Evolutionary conservation across 495 filamentous ascomycete genomes (phyloP).

Genomic region (Cairneyella variabilis): DNA sequence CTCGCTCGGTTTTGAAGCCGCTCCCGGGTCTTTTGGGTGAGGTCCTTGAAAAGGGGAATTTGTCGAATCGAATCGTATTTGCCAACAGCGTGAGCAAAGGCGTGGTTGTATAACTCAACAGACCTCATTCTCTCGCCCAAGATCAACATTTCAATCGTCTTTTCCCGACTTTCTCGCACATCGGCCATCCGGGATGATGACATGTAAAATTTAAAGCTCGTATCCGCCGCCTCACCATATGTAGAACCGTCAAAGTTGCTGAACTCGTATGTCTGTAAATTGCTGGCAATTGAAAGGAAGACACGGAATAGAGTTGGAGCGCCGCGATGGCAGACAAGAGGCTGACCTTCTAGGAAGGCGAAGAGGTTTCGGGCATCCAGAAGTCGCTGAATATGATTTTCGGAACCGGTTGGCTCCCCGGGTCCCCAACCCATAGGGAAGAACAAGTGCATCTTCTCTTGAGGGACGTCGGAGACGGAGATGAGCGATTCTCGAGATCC

Average conservation of each 20-base stretch:
- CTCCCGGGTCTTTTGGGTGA: constrained; percentile 68
- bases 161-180: constrained; percentile 77
- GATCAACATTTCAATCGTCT: constrained; percentile 85
- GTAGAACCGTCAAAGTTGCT: constrained; percentile 76
- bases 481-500: constrained; percentile 25
- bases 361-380: constrained; percentile 85
- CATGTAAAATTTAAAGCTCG: constrained; percentile 71
- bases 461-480: constrained; percentile 33
- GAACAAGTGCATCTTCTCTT: constrained; percentile 62
- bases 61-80: constrained; percentile 73
- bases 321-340: constrained; percentile 70
- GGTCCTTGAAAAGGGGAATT: constrained; percentile 61
- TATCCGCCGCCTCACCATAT: constrained; percentile 71
- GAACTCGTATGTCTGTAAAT: constrained; percentile 73
- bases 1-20: constrained; percentile 77
- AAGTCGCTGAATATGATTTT: constrained; percentile 61
- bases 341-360: constrained; percentile 77
- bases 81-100: constrained; percentile 88
- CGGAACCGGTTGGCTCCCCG: constrained; percentile 36
- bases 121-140: constrained; percentile 83
- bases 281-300: constrained; percentile 63
- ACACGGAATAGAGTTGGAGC: constrained; percentile 68
- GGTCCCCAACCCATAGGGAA: constrained; percentile 29
- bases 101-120: constrained; percentile 80
- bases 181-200: constrained; percentile 75